Evolutionary conservation across 2,329 filamentous ascomycete genomes (phyloP), one percentile per base, ranked within the genome.

Genomic region (Penicillium digitatum): DNA sequence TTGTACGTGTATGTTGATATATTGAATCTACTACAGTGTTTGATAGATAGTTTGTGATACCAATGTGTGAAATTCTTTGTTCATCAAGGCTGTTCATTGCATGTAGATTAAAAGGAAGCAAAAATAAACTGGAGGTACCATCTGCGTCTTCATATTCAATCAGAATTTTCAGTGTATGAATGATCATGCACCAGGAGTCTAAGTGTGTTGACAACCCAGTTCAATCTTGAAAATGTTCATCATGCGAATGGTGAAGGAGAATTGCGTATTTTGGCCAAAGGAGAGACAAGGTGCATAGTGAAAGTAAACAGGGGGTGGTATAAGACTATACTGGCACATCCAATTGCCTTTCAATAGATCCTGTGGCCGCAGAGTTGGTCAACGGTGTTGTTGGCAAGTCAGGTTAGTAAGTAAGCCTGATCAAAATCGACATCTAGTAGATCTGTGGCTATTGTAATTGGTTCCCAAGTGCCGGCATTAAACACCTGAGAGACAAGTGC

Each of bases 151-250:
- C 58, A 35, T 63, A 56, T 61, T 67, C 61, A 58, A 66, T 72
- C 69, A 72, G 69, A 71, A 72, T 72, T 72, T 72, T 72, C 69
- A 72, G 69, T 72, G 69, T 72, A 70, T 72, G 59, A 69, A 69
- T 66, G 68, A 69, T 72, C 69, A 70, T 66, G 39, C 66, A 29
- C 69, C 67, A 62, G 65, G 61, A 49, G 58, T 64, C 57, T 44
- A 65, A 62, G 61, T 63, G 55, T 66, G 9, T 58, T 63, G 59
- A 63, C 61, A 64, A 52, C 61, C 63, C 53, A 62, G 66, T 64
- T 70, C 65, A 66, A 67, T 66, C 67, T 65, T 63, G 63, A 53
- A 62, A 66, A 64, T 58, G 60, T 66, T 69, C 66, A 70, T 72
- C 69, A 71, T 71, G 56, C 61, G 55, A 64, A 64, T 62, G 55